Evolutionary conservation across 2,329 filamentous ascomycete genomes (phyloP), one percentile per base, ranked within the genome.

Genomic region (Davidsoniella neocaledoniae): DNA sequence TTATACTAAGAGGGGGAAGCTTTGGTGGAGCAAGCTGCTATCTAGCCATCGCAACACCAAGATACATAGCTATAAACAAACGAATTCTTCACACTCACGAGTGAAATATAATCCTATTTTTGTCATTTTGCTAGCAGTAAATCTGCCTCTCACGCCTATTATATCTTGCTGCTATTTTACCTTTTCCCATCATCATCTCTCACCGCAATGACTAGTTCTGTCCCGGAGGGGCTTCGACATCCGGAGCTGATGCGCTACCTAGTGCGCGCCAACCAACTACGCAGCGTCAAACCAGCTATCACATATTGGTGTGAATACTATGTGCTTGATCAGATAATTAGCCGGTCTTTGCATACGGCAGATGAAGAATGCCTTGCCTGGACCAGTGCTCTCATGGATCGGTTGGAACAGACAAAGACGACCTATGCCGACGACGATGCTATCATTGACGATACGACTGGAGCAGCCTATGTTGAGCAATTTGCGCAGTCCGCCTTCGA

Each of bases 301-400:
- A 75, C 88, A 55, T 98, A 96, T 65, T 96, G 90, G 87, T 91
- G 90, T 63, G 82, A 93, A 60, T 94, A 91, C 64, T 91, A 86
- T 72, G 85, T 91, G 23, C 83, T 94, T 43, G 87, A 96, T 59
- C 85, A 93, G 61, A 93, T 98, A 57, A 77, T 98, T 12, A 72
- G 76, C 48, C 85, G 81, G 61, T 74, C 79, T 42, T 76, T 96
- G 39, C 90, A 96, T 66, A 81, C 74, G 53, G 68, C 73, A 57
- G 83, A 91, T 62, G 74, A 83, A 55, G 87, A 90, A 60, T 81
- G 83, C 58, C 79, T 85, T 58, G 66, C 73, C 55, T 98, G 86
- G 64, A 94, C 90, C 1, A 84, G 80, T 46, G 72, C 72, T 23
- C 68, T 96, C 57, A 91, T 98, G 79, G 88, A 96, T 65, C 87